Conservation (phyloP, 2,329 filamentous ascomycete genomes). For the Ophiostoma sp. region DNA sequence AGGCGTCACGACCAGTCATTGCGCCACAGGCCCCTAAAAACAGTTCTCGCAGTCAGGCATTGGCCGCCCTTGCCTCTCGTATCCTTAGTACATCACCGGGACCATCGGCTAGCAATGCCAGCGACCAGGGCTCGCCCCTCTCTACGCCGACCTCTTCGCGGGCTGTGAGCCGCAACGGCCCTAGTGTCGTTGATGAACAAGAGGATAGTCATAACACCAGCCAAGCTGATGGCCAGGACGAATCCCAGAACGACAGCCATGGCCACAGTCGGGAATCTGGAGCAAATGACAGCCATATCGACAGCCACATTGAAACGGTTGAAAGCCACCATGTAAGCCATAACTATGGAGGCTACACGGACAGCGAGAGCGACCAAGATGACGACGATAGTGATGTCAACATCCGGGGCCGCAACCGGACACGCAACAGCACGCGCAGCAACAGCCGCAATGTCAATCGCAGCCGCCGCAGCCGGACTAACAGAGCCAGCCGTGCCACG, state of each 20-base stretch:
- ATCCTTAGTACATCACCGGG: background rate
- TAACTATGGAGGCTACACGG: slow-evolving; percentile 5
- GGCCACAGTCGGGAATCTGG: background rate
- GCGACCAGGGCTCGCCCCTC: background rate
- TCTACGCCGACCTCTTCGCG: background rate
- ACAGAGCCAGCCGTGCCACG: background rate
- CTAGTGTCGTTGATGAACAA: background rate
- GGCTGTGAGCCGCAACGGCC: background rate
- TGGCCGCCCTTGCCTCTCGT: background rate
- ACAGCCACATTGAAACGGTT: background rate
- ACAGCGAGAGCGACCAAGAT: slow-evolving; percentile 11
- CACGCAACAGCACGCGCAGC: background rate
- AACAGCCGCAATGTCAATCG: background rate
- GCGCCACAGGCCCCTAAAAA: background rate
- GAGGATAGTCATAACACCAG: background rate
- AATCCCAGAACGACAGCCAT: background rate
- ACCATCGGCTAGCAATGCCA: background rate
- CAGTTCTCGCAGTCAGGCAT: background rate
- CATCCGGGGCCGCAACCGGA: background rate
- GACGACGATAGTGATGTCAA: background rate
- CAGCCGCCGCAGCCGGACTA: background rate
- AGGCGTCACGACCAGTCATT: background rate
- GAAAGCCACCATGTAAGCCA: background rate
- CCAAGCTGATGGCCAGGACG: background rate
- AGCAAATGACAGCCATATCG: background rate